Percentiles rank a stretch among this genome's conserved stretches.
Conservation (phyloP, 2,329 filamentous ascomycete species). For the Domatiomyces globalis region DNA sequence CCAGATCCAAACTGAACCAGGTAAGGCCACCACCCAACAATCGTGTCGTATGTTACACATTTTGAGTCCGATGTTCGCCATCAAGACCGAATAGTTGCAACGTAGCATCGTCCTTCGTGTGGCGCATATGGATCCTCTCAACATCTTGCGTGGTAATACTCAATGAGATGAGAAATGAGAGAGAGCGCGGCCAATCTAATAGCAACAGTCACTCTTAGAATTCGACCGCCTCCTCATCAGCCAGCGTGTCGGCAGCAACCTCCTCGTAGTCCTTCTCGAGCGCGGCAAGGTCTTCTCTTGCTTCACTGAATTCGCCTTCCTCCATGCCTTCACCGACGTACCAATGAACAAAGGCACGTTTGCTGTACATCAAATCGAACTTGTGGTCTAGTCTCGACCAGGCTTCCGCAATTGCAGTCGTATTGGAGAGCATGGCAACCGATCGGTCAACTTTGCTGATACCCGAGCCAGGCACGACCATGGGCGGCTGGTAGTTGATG, state of each 20-base stretch:
- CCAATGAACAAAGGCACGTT: slow-evolving; percentile 58
- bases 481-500: slow-evolving; percentile 51
- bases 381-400: slow-evolving; percentile 53
- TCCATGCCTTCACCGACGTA: slow-evolving; percentile 84
- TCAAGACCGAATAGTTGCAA: background rate
- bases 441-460: slow-evolving; percentile 41
- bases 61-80: background rate
- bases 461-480: slow-evolving; percentile 38
- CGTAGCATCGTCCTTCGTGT: too few relatives aligned
- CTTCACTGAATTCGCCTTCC: slow-evolving; percentile 79
- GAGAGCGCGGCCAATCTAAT: too few relatives aligned
- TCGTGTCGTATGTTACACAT: background rate
- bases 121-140: too few relatives aligned
- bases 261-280: slow-evolving; percentile 80
- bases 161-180: too few relatives aligned
- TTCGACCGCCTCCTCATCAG: slow-evolving; percentile 28
- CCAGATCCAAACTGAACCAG: too few relatives aligned
- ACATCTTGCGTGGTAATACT: too few relatives aligned
- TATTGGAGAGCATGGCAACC: slow-evolving; percentile 53
- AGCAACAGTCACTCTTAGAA: slow-evolving; percentile 10
- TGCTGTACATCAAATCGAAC: slow-evolving; percentile 57
- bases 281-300: slow-evolving; percentile 70
- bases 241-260: slow-evolving; percentile 54
- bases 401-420: slow-evolving; percentile 51
- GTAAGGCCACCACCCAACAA: background rate